Evolutionary conservation across 1,139 yeast genomes (phyloP), one percentile per base, ranked within the genome.

Genomic region (Saccharomyces hybrid): DNA sequence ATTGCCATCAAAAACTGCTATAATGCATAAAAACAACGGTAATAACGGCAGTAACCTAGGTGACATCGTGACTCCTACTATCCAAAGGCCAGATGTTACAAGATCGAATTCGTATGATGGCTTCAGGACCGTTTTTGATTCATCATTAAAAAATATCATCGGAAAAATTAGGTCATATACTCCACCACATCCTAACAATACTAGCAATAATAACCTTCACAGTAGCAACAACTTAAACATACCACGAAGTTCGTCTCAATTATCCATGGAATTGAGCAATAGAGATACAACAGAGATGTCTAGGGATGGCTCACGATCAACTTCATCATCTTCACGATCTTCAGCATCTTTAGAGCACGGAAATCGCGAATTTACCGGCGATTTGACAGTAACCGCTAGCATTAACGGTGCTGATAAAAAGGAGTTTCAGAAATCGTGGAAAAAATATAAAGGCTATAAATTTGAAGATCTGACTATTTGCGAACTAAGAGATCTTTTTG

Each of bases 91-190:
- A 13, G 61, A 55, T 52, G 57, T 54, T 5, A 44, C 48, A 11
- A 55, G 62, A 46, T 55, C 59, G 3, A 62, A 54, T 46, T 65
- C 68, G 8, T 61, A 63, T 50, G 66, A 62, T 26, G 63, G 67
- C 2, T 55, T 67, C 41, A 65, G 55, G 49, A 57, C 62, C 42
- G 66, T 63, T 4, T 59, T 67, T 46, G 71, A 67, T 47, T 55
- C 63, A 3, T 66, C 71, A 4, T 54, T 68, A 34, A 62, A 63
- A 49, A 65, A 64, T 46, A 62, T 68, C 13, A 56, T 67, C 27
- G 66, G 66, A 7, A 65, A 62, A 48, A 60, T 68, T 14, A 65
- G 62, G 53, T 58, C 70, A 2, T 65, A 67, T 46, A 63, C 69
- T 7, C 69, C 70, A 23, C 66, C 69, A 11, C 57, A 60, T 54